A percentile compares a stretch with the other conserved stretches of the same genome.
Evolutionary conservation across 225 moss, liverwort and hornwort genomes (phyloP).

Genomic region (Bryoerythrophyllum caledonicum): DNA sequence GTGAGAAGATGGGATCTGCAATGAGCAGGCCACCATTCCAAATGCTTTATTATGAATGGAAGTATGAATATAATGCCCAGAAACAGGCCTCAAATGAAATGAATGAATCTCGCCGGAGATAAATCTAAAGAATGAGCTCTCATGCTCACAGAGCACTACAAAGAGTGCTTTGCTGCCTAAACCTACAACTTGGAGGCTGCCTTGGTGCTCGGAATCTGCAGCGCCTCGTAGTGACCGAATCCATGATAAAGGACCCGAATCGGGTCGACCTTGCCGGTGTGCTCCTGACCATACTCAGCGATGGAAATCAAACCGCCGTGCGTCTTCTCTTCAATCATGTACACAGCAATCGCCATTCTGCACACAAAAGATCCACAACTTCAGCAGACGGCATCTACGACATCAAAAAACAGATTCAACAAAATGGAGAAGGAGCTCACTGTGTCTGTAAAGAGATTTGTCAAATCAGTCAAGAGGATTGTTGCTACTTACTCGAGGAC

Average conservation of each 20-base stretch:
- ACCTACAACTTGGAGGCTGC: constrained; percentile 46
- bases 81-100: constrained; percentile 34
- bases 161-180: constrained; percentile 25
- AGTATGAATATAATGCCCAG: constrained; percentile 36
- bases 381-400: background rate
- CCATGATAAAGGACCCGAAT: constrained; percentile 93
- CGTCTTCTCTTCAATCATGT: constrained; percentile 85
- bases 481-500: constrained; percentile 71
- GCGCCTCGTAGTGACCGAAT: constrained; percentile 94
- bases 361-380: background rate
- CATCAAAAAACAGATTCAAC: background rate
- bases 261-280: constrained; percentile 56
- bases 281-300: constrained; percentile 92
- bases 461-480: too few relatives aligned
- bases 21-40: constrained; percentile 9
- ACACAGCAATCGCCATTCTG: constrained; percentile 92
- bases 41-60: constrained; percentile 22
- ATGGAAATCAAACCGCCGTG: constrained; percentile 87
- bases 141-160: background rate
- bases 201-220: constrained; percentile 67
- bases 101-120: constrained; percentile 26
- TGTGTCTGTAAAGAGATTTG: too few relatives aligned
- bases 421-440: too few relatives aligned
- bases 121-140: constrained; percentile 16
- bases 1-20: background rate